Conservation (phyloP, 257 asterid species). For the Petunia secreta region DNA sequence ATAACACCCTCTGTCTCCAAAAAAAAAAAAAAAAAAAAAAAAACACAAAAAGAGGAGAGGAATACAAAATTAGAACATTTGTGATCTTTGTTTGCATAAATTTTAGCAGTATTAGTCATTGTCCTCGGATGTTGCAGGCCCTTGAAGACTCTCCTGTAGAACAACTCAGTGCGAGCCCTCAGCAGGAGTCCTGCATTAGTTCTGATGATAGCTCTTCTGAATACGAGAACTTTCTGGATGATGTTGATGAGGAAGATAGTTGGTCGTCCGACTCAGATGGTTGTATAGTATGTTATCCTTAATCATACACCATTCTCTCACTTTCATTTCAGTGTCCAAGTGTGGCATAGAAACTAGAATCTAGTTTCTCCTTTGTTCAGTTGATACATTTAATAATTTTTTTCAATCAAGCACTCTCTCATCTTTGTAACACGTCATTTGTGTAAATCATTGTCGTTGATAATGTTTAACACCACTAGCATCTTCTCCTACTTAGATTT, state of each 20-base stretch:
- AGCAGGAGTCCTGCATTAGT: conserved; percentile 40
- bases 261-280: conserved; percentile 52
- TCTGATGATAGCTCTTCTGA: conserved; percentile 66
- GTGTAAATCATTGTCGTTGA: background rate
- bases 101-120: background rate
- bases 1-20: background rate
- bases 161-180: conserved; percentile 41
- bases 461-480: background rate
- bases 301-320: background rate
- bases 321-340: background rate
- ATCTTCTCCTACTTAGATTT: background rate
- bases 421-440: background rate
- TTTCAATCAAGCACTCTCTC: background rate
- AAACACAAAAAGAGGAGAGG: background rate
- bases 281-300: conserved; percentile 42
- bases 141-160: conserved; percentile 63
- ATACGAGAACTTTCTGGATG: conserved; percentile 49
- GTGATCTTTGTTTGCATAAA: background rate
- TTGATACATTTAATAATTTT: background rate
- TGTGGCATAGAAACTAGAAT: background rate
- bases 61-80: background rate
- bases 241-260: conserved; percentile 58
- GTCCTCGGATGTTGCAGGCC: conserved; percentile 47
- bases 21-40: too few relatives aligned
- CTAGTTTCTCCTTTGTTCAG: background rate